Conservation (phyloP, 345 rosid genomes). For the Raphanus sativus region DNA sequence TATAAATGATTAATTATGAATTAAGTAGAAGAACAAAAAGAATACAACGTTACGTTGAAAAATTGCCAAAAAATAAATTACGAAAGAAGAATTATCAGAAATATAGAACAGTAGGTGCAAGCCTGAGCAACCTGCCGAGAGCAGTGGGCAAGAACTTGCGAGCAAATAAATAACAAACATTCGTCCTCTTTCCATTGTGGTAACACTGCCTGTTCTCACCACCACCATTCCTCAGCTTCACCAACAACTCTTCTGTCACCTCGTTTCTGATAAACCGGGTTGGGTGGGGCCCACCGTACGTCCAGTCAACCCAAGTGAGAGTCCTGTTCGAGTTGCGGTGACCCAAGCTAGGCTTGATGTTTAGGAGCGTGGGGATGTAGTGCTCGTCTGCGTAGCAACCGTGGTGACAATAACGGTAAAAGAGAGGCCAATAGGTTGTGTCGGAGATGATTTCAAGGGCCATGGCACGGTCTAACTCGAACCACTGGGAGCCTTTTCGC, state of each 20-base stretch:
- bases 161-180: conserved; percentile 66
- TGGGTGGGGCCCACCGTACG: conserved; percentile 76
- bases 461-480: conserved; percentile 59
- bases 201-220: conserved; percentile 29
- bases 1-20: neutral
- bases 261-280: conserved; percentile 44
- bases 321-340: conserved; percentile 60
- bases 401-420: conserved; percentile 54
- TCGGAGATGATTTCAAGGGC: conserved; percentile 67
- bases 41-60: neutral
- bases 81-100: conserved; percentile 25
- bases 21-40: conserved; percentile 8
- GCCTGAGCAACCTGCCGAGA: conserved; percentile 54
- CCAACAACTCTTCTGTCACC: conserved; percentile 54
- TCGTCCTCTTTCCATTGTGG: conserved; percentile 58
- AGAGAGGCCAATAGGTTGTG: conserved; percentile 51
- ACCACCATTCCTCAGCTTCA: conserved; percentile 51
- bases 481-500: conserved; percentile 95
- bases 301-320: conserved; percentile 87
- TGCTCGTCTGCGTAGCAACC: conserved; percentile 77
- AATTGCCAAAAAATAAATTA: neutral
- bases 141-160: conserved; percentile 72
- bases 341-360: conserved; percentile 30
- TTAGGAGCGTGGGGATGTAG: conserved; percentile 69
- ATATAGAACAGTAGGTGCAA: conserved; percentile 54